Evolutionary conservation across 768 basidiomycete species (phyloP).

Genomic region (Mycena sanguinolenta): DNA sequence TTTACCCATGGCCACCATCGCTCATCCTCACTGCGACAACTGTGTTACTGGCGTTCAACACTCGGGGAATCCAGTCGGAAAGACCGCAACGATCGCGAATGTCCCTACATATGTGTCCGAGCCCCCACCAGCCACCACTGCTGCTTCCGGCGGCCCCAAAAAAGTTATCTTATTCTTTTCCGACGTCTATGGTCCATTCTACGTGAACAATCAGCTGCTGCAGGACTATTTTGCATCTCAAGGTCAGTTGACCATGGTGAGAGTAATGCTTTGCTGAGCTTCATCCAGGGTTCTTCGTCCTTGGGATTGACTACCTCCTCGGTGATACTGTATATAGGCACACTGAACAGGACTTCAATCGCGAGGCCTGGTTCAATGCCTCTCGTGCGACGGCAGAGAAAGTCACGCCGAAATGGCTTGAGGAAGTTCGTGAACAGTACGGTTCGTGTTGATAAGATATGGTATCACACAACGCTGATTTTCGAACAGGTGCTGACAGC

Average conservation of each 20-base stretch:
- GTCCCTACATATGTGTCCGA: constrained; percentile 69
- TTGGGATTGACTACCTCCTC: constrained; percentile 76
- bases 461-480: background rate
- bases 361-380: constrained; percentile 57
- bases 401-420: constrained; percentile 64
- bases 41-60: constrained; percentile 69
- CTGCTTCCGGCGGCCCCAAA: constrained; percentile 35
- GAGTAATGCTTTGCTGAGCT: too few relatives aligned
- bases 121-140: constrained; percentile 44
- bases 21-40: constrained; percentile 62
- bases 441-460: constrained; percentile 47
- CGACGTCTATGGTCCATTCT: constrained; percentile 73
- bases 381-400: constrained; percentile 51
- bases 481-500: constrained; percentile 9
- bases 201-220: constrained; percentile 67
- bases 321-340: constrained; percentile 65
- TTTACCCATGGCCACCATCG: constrained; percentile 46
- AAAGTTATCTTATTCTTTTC: constrained; percentile 70
- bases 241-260: constrained; percentile 60
- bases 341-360: constrained; percentile 53
- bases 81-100: constrained; percentile 53
- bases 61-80: constrained; percentile 61
- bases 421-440: constrained; percentile 61
- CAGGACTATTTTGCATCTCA: constrained; percentile 75
- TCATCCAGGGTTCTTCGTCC: constrained; percentile 68